Evolutionary conservation across 768 basidiomycete species (phyloP), one percentile per base, ranked within the genome.

Genomic region (Termitomyces sp.): DNA sequence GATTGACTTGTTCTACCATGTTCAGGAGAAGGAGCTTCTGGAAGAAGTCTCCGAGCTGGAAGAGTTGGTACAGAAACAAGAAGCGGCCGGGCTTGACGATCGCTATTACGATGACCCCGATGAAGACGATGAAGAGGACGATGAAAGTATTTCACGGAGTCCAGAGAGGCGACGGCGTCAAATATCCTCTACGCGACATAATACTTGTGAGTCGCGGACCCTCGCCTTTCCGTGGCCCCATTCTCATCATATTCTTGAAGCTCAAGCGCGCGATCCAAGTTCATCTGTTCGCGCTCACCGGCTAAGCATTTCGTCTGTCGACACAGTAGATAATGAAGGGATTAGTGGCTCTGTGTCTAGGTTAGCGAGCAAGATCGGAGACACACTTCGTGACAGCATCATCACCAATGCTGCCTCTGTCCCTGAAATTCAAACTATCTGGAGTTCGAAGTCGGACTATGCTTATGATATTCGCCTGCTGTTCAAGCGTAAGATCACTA

Each of bases 401-500:
- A 73, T 79, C 1, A 79, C 81, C 9, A 63, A 75, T n/a, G 63
- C 40, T 53, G 10, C 57, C 5, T 55, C 54, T 35, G 55, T 14
- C 47, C 44, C 55, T n/a, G 55, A 44, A 5, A 66, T 30, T 51
- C 71, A 82, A 65, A 77, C 81, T 64, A 81, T 96, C 12, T 97
- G 95, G 94, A 88, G 83, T 3, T 80, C 91, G 33, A 80, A 77
- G 60, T 80, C 82, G n/a, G 87, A 89, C 71, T 91, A 91, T 60
- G 93, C 93, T 9, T 86, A 82, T 69, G 93, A 96, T 68, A 83
- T 87, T 5, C 85, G 92, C 18, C 77, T 95, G 32, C 75, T 95
- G 26, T 95, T 89, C 80, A 98, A 98, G 75, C 85, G 95, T 46
- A 79, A 88, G 62, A 92, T 98, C 55, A 91, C 93, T 0, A 85